phyloP scores from a whole-genome alignment of 2,329 filamentous ascomycete genomes.

The Tolypocladium sp. region DNA sequence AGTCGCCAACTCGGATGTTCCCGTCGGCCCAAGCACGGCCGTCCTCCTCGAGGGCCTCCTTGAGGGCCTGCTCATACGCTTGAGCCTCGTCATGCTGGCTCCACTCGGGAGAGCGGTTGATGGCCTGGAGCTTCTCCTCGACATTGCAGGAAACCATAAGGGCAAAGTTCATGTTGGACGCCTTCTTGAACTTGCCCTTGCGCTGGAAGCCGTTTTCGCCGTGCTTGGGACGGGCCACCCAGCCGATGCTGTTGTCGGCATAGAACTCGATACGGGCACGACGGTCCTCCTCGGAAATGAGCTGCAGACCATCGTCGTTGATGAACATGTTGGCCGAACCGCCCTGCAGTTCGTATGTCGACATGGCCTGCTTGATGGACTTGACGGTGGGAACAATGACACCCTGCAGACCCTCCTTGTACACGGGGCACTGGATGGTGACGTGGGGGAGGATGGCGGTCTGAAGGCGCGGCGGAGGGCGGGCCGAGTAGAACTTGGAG shows the following conservation, averaged over 20 bases:
- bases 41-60: constrained; percentile 57
- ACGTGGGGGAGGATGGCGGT: constrained; percentile 55
- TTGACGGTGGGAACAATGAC: constrained; percentile 72
- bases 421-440: constrained; percentile 80
- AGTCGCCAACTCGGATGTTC: constrained; percentile 78
- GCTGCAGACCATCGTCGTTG: constrained; percentile 66
- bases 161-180: constrained; percentile 65
- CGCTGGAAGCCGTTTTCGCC: constrained; percentile 54
- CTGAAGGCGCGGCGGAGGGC: constrained; percentile 54
- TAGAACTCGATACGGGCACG: constrained; percentile 59
- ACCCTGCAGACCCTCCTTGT: constrained; percentile 69
- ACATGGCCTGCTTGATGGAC: constrained; percentile 70
- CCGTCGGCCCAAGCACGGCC: constrained; percentile 73
- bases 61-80: constrained; percentile 57
- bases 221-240: constrained; percentile 57
- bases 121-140: constrained; percentile 54
- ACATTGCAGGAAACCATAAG: constrained; percentile 60
- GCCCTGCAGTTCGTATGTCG: constrained; percentile 67
- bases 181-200: constrained; percentile 61
- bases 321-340: constrained; percentile 72
- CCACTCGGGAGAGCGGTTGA: constrained; percentile 53
- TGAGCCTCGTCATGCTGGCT: constrained; percentile 58
- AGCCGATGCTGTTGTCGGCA: constrained; percentile 59
- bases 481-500: constrained; percentile 74
- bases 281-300: constrained; percentile 53